Base-by-base conservation (phyloP, 106 monocot genomes). In the Xerophyta viscosa region DNA sequence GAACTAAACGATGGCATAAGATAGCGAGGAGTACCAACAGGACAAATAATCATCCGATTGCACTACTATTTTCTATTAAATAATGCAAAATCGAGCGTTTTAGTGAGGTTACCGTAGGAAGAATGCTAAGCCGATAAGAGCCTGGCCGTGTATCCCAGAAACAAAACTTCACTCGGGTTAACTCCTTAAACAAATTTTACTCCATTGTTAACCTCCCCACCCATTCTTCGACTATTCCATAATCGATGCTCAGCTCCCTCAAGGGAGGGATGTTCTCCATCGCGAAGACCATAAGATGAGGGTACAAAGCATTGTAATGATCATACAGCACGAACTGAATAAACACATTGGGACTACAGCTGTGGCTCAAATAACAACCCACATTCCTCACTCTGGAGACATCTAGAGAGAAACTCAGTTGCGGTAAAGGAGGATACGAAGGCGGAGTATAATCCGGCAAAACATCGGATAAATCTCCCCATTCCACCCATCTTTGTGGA, bases 171-270 rank as follows among this genome's bases (percentile, higher is more conserved):
- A 39, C n/a, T 46, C 37, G 23, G 14, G 39, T 46, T n/a, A n/a
- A n/a, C n/a, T n/a, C n/a, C n/a, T n/a, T n/a, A n/a, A n/a, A n/a
- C 29, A 19, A 13, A 46, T 19, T 29, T 56, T 15, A 29, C 64
- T 79, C 68, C 31, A 68, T 37, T 21, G 68, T 85, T 58, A 85
- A 50, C 45, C 58, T 76, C 12, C 65, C 85, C 14, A 85, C 76
- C 56, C 52, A 64, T 54, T 85, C 85, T 60, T 92, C 82, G 20
- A 66, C 56, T 50, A 86, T 46, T 22, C 96, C 96, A 69, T 98
- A 98, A 71, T 98, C 96, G 45, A 98, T 78, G 67, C 89, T 89
- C 50, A 98, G 70, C 51, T 98, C 96, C 64, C 81, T 85, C 41
- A 98, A 19, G 11, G 96, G 96, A 54, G 96, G 85, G 13, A 98